phyloP scores from a whole-genome alignment of 208 protist species.

The Wallacemonas sp. region DNA sequence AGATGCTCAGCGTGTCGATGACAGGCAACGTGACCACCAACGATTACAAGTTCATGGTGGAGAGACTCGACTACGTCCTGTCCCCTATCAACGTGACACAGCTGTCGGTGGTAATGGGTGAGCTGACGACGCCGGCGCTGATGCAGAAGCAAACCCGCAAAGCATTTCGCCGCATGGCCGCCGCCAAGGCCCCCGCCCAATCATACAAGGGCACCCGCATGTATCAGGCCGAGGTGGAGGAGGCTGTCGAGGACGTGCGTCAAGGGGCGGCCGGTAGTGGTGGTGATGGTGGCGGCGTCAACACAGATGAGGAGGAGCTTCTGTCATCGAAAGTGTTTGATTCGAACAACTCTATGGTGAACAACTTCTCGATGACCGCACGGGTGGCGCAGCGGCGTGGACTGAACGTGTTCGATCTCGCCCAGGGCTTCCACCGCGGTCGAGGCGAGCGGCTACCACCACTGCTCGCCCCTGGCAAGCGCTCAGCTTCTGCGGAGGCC shows the following conservation, averaged over 20 bases:
- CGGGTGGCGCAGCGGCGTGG: constrained; percentile 11
- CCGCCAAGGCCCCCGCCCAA: constrained; percentile 25
- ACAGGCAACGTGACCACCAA: constrained; percentile 53
- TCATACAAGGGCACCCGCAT: constrained; percentile 33
- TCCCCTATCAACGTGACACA: constrained; percentile 73
- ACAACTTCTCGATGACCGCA: constrained; percentile 13
- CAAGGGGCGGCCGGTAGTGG: background rate
- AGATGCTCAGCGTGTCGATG: constrained; percentile 49
- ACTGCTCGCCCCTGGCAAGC: constrained; percentile 10
- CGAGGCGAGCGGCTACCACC: constrained; percentile 3
- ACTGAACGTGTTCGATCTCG: constrained; percentile 9
- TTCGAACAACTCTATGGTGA: constrained; percentile 11
- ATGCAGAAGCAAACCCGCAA: constrained; percentile 64
- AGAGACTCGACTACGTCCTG: constrained; percentile 71
- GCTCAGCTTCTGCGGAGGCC: constrained; percentile 7
- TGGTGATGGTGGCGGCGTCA: background rate
- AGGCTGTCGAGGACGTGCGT: constrained; percentile 21
- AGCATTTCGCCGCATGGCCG: constrained; percentile 39
- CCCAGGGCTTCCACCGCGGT: constrained; percentile 6
- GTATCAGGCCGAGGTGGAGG: constrained; percentile 26
- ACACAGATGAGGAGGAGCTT: constrained; percentile 14
- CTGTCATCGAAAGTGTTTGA: background rate
- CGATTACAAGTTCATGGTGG: constrained; percentile 56
- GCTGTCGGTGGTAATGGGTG: constrained; percentile 39
- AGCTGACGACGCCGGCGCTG: constrained; percentile 48